Conservation (phyloP, 805 yeast species). For the Nakazawaea wickerhamii region DNA sequence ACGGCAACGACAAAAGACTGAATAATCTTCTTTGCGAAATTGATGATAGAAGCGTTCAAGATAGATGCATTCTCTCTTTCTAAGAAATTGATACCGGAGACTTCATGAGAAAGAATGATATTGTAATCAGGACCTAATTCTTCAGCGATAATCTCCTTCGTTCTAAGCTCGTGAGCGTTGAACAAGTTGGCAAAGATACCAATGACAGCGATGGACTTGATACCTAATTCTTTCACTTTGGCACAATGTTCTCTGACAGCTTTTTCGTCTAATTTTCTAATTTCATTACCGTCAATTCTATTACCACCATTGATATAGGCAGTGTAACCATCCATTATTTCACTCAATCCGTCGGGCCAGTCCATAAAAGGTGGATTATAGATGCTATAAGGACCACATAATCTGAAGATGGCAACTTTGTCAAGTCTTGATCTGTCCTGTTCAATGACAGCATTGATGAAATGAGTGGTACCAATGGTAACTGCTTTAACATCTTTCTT, state of each 20-base stretch:
- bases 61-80: conserved; percentile 45
- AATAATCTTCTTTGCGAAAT: conserved; percentile 38
- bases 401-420: conserved; percentile 37
- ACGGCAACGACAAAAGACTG: conserved; percentile 33
- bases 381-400: conserved; percentile 38
- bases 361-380: conserved; percentile 37
- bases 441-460: conserved; percentile 45
- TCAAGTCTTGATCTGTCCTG: conserved; percentile 36
- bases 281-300: conserved; percentile 35
- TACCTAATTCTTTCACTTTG: conserved; percentile 27
- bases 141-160: conserved; percentile 25
- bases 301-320: conserved; percentile 35
- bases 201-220: conserved; percentile 33
- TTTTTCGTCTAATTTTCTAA: conserved; percentile 26
- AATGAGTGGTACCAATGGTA: conserved; percentile 48
- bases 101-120: conserved; percentile 33
- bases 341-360: conserved; percentile 33
- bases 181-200: conserved; percentile 37
- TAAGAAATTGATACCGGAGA: conserved; percentile 38
- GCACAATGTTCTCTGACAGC: conserved; percentile 26
- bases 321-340: conserved; percentile 29
- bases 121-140: conserved; percentile 23
- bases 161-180: conserved; percentile 31
- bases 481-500: conserved; percentile 31
- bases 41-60: conserved; percentile 38